Base-by-base conservation (phyloP, 2,329 filamentous ascomycete genomes). In the Verticillium zaregamsianum region DNA sequence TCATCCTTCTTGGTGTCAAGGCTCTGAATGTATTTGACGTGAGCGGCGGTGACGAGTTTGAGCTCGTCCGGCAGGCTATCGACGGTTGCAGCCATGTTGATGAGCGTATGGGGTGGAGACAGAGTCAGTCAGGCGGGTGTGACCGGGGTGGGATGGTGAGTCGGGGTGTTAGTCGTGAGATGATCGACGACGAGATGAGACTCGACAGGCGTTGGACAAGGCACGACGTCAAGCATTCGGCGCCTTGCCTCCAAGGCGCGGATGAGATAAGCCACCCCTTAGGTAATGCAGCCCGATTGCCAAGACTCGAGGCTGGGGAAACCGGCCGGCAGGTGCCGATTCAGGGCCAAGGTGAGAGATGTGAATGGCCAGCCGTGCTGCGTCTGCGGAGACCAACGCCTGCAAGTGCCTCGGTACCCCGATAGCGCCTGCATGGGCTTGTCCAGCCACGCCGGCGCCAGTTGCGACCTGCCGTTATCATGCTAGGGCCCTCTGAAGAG, bases 1-100 rank as follows among this genome's bases (percentile, higher is more conserved):
- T 97, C 92, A 81, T 98, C 93, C 79, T 91, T 93, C 73, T 90
- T 89, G 67, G 90, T 93, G 76, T 99, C 93, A 68, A 99, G 84
- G 71, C 90, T 92, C 77, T 96, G 92, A 68, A 99, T 92, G 75
- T 98, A 99, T 73, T 88, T 87, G 70, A 98, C 92, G 75, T 99
- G 95, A 25, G 83, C 80, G 8, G 80, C 80, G 6, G 78, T 78
- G 58, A 81, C 80, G 57, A 87, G 78, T 65, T 77, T 74, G 28
- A 76, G 74, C 66, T 78, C 77, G 40, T 78, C 74, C 32, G 77
- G 71, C 20, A 77, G 70, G 8, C 73, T 67, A n/a, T 71, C 65
- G 32, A 76, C 65, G 25, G 68, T 68, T 28, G 67, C 64, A 25
- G 75, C 64, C 77, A 79, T 80, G 54, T 8, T 9, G 12, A 12